Conservation (phyloP, 306 rosid species). For the Betula pendula region DNA sequence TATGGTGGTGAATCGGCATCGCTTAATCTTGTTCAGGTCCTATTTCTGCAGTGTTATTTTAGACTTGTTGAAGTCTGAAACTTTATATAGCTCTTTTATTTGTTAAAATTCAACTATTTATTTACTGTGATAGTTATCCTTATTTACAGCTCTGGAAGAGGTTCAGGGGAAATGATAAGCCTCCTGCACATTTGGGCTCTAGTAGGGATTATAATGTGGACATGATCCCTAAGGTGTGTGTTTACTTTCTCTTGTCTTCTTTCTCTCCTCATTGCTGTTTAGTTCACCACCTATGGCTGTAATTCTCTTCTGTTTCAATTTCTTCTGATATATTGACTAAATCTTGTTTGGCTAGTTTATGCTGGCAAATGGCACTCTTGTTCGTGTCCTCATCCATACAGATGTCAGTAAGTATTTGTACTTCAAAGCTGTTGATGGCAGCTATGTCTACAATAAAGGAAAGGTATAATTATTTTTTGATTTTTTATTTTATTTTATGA, state of each 20-base stretch:
- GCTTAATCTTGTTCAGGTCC: slow-evolving; percentile 81
- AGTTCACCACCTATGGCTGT: background rate
- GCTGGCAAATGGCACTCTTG: slow-evolving; percentile 97
- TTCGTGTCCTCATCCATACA: slow-evolving; percentile 92
- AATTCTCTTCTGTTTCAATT: slow-evolving; percentile 17
- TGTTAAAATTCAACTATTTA: background rate
- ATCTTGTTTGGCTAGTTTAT: slow-evolving; percentile 54
- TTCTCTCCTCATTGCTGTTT: background rate
- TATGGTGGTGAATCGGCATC: slow-evolving; percentile 96
- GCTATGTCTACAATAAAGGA: slow-evolving; percentile 68
- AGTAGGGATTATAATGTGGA: slow-evolving; percentile 94
- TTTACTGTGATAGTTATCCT: background rate
- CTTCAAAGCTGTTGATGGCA: slow-evolving; percentile 89
- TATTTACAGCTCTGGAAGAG: slow-evolving; percentile 84
- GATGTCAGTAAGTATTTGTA: slow-evolving; percentile 92
- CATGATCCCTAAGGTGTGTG: slow-evolving; percentile 85
- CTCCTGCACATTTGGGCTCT: slow-evolving; percentile 84
- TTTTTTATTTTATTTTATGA: no score
- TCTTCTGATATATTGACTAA: slow-evolving; percentile 5
- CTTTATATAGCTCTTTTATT: background rate
- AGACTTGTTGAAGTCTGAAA: background rate
- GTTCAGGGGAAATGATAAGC: slow-evolving; percentile 83
- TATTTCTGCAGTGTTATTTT: background rate
- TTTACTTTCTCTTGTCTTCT: slow-evolving; percentile 1
- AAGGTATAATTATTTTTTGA: slow-evolving; percentile 43